phyloP scores from a whole-genome alignment of 192 early-diverging fungal genomes.

The Podila horticola region DNA sequence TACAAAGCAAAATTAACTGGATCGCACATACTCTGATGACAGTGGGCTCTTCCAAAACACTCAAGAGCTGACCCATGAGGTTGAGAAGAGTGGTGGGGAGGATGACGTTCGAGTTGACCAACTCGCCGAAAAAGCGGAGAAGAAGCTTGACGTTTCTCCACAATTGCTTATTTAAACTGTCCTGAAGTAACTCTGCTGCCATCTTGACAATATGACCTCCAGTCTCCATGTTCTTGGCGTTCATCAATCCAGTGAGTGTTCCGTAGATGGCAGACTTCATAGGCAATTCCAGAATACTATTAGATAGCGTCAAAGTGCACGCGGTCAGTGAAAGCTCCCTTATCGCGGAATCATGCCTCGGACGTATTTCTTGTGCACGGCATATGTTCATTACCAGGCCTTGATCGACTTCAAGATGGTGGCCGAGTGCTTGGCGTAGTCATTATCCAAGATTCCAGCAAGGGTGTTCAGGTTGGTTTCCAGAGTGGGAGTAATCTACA shows the following conservation, averaged over 20 bases:
- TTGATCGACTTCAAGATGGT: conserved; percentile 71
- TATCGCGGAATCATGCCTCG: too few relatives aligned
- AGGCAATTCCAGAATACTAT: conserved; percentile 76
- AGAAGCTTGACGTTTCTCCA: conserved; percentile 82
- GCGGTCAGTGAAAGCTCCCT: conserved; percentile 10
- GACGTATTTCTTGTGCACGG: too few relatives aligned
- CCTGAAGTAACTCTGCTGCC: conserved; percentile 64
- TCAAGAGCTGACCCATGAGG: conserved; percentile 73
- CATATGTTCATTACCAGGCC: conserved; percentile 55
- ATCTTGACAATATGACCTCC: conserved; percentile 71
- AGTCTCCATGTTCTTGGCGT: conserved; percentile 73
- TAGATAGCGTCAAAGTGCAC: conserved; percentile 19
- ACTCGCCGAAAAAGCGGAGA: conserved; percentile 83
- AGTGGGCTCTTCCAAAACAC: conserved; percentile 63
- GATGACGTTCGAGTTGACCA: conserved; percentile 84
- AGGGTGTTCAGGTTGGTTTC: conserved; percentile 74
- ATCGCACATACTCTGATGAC: conserved; percentile 33
- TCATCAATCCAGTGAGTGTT: conserved; percentile 85
- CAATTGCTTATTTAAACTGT: conserved; percentile 63
- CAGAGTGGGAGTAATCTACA: conserved; percentile 66
- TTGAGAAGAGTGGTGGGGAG: conserved; percentile 68
- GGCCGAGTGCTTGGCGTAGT: conserved; percentile 72
- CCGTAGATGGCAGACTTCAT: conserved; percentile 82
- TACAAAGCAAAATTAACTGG: neutral
- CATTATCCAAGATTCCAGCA: conserved; percentile 74